A percentile compares a stretch with the other conserved stretches of the same genome.
These are phyloP conservation scores for Curvularia verruculosa DNA, from an alignment of 2,329 filamentous ascomycete species.

Conservation along the genomic window DNA sequence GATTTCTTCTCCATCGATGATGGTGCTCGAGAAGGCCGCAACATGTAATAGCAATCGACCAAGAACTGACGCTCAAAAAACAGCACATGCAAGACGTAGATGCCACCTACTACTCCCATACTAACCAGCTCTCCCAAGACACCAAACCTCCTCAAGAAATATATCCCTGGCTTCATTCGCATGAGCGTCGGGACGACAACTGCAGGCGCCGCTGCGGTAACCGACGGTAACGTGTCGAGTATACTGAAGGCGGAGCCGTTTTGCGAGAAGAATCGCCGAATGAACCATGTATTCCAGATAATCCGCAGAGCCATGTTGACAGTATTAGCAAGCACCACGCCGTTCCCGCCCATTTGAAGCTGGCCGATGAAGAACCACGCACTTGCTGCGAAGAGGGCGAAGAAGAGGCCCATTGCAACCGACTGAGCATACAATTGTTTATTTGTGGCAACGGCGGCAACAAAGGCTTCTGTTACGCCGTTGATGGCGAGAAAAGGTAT, in stretches of 20 bases:
- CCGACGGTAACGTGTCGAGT: slow-evolving; percentile 27
- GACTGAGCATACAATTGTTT: slow-evolving; percentile 78
- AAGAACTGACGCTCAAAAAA: slow-evolving; percentile 43
- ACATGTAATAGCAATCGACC: slow-evolving; percentile 44
- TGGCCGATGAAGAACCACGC: slow-evolving; percentile 78
- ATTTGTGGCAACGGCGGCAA: slow-evolving; percentile 81
- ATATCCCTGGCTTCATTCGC: slow-evolving; percentile 31
- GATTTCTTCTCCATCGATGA: neutral
- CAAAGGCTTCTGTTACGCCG: slow-evolving; percentile 89
- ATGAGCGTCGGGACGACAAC: slow-evolving; percentile 49
- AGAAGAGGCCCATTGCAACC: slow-evolving; percentile 83
- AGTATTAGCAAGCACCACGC: slow-evolving; percentile 83
- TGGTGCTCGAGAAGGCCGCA: slow-evolving; percentile 24
- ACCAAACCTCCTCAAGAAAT: slow-evolving; percentile 44
- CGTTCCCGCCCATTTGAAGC: slow-evolving; percentile 72
- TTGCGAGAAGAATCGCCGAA: slow-evolving; percentile 53
- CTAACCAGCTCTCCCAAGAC: slow-evolving; percentile 51
- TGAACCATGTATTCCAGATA: slow-evolving; percentile 77
- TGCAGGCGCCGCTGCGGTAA: slow-evolving; percentile 46
- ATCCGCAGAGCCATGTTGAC: slow-evolving; percentile 91
- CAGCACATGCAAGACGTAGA: slow-evolving; percentile 45
- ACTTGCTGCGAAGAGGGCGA: slow-evolving; percentile 72
- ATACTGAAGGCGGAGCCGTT: slow-evolving; percentile 29
- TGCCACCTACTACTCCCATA: slow-evolving; percentile 45
- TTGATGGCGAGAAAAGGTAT: slow-evolving; percentile 92